Conservation (phyloP, 768 basidiomycete species). For the Candolleomyces eurysporus region DNA sequence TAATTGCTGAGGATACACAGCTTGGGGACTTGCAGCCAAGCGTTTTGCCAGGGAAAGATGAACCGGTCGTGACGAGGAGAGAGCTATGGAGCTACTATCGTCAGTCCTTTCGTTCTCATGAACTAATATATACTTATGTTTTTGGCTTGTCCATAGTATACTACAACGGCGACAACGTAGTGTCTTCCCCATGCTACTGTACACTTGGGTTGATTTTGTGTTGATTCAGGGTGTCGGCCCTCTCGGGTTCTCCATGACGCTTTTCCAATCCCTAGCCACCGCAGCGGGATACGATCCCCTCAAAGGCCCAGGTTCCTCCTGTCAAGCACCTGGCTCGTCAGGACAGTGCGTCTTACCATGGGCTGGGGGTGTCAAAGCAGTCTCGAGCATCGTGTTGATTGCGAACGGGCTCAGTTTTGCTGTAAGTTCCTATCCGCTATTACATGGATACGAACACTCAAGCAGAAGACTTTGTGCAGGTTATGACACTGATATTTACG, state of each 20-base stretch:
- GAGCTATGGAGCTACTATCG: constrained; percentile 84
- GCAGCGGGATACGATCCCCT: constrained; percentile 74
- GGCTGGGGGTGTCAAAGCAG: constrained; percentile 68
- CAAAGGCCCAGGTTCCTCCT: constrained; percentile 69
- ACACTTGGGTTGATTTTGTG: background rate
- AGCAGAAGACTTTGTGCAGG: constrained; percentile 26
- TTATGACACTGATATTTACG: constrained; percentile 82
- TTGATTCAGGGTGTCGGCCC: constrained; percentile 62
- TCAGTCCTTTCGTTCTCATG: constrained; percentile 30
- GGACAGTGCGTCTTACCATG: constrained; percentile 80
- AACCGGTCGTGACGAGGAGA: constrained; percentile 66
- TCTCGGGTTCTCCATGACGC: constrained; percentile 63
- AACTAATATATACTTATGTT: background rate
- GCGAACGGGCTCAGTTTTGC: constrained; percentile 78
- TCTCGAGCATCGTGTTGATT: constrained; percentile 74
- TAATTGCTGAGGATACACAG: too few relatives aligned
- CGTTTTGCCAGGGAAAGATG: constrained; percentile 33
- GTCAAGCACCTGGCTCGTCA: constrained; percentile 52
- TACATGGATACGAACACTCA: background rate
- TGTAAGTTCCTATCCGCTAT: constrained; percentile 30
- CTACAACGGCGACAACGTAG: constrained; percentile 77
- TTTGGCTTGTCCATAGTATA: constrained; percentile 49
- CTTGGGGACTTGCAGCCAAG: background rate
- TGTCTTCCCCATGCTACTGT: constrained; percentile 9
- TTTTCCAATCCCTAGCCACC: constrained; percentile 71